phyloP scores from a whole-genome alignment of 345 rosid genomes.

The Raphanus sativus region DNA sequence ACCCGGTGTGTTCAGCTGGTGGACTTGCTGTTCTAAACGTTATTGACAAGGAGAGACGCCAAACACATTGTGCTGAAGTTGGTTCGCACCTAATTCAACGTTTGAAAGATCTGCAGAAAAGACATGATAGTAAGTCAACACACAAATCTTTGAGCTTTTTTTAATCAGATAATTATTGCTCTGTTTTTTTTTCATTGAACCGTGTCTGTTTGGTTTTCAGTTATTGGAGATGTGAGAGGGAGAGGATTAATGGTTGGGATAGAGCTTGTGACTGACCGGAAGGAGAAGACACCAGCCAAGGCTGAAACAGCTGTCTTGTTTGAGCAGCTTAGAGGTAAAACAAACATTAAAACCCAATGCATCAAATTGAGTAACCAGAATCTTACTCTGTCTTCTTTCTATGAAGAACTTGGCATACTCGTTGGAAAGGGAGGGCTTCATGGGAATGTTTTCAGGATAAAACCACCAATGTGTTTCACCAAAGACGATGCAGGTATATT shows the following conservation, averaged over 20 bases:
- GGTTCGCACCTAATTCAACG: slow-evolving; percentile 79
- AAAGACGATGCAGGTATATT: slow-evolving; percentile 79
- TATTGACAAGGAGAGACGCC: slow-evolving; percentile 85
- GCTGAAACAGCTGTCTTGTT: slow-evolving; percentile 73
- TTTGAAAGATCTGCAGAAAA: slow-evolving; percentile 64
- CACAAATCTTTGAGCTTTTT: neutral
- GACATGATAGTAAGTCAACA: slow-evolving; percentile 61
- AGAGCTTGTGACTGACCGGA: slow-evolving; percentile 78
- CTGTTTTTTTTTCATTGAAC: neutral
- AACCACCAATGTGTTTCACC: slow-evolving; percentile 94
- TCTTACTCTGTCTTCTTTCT: neutral
- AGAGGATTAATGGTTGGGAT: slow-evolving; percentile 87
- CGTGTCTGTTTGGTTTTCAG: slow-evolving; percentile 39
- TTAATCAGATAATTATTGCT: neutral
- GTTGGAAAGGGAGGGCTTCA: slow-evolving; percentile 93
- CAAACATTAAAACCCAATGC: neutral
- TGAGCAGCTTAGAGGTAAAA: slow-evolving; percentile 79
- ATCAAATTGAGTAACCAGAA: neutral
- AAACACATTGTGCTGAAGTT: slow-evolving; percentile 71
- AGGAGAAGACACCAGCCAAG: slow-evolving; percentile 83
- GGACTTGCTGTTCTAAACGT: slow-evolving; percentile 93
- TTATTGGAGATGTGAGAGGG: slow-evolving; percentile 92
- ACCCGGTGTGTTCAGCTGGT: slow-evolving; percentile 95
- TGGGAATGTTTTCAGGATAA: slow-evolving; percentile 85
- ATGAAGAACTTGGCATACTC: slow-evolving; percentile 72